phyloP scores from a whole-genome alignment of 805 yeast species.

The Lipomyces mesembrius region DNA sequence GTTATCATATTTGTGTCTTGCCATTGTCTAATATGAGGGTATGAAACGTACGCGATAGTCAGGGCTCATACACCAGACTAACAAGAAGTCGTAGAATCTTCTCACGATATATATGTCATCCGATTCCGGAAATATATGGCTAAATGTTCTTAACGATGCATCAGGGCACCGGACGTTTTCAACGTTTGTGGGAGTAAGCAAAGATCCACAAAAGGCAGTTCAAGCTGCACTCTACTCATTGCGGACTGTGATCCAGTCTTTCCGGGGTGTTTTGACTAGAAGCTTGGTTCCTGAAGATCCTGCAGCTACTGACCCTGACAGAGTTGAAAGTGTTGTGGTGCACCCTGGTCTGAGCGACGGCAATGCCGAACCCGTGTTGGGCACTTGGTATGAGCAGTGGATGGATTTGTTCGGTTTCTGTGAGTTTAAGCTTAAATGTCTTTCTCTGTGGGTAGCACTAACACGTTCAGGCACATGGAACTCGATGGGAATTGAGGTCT shows the following conservation, averaged over 20 bases:
- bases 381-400: slow-evolving; percentile 40
- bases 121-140: slow-evolving; percentile 22
- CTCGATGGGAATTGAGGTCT: slow-evolving; percentile 40
- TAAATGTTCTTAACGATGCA: slow-evolving; percentile 32
- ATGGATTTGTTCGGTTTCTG: slow-evolving; percentile 43
- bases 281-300: neutral
- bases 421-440: neutral
- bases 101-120: slow-evolving; percentile 26
- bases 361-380: slow-evolving; percentile 21
- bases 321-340: neutral
- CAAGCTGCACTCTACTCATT: slow-evolving; percentile 30
- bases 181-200: slow-evolving; percentile 36
- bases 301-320: neutral
- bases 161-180: slow-evolving; percentile 19
- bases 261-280: neutral
- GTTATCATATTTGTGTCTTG: slow-evolving; percentile 38
- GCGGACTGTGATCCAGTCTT: slow-evolving; percentile 18
- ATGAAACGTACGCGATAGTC: neutral
- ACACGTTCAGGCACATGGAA: slow-evolving; percentile 41
- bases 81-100: slow-evolving; percentile 9
- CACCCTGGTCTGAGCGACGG: slow-evolving; percentile 8
- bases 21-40: slow-evolving; percentile 39
- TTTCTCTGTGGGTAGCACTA: neutral
- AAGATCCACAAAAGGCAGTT: slow-evolving; percentile 32
- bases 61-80: neutral